Evolutionary conservation across 305 asterid genomes (phyloP).

Genomic region (Plantago coronopus): DNA sequence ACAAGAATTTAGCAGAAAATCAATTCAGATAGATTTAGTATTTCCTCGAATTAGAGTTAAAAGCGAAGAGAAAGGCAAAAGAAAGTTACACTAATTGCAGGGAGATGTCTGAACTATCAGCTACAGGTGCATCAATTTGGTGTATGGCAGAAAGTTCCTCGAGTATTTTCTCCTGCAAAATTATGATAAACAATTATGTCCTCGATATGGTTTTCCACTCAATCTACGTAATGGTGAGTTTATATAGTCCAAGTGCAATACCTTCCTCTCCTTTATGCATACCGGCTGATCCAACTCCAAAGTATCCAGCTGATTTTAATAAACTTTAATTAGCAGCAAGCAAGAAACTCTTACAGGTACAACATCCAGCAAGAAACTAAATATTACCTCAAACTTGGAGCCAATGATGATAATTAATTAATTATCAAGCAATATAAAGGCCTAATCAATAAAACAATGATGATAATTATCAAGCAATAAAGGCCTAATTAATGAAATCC

Average conservation of each 20-base stretch:
- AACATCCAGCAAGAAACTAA: no score
- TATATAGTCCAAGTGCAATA: slow-evolving; percentile 19
- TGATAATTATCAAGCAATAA: no score
- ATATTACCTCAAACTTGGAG: no score
- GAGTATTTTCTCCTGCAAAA: slow-evolving; percentile 51
- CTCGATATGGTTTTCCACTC: background rate
- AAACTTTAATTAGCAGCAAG: no score
- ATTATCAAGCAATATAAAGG: no score
- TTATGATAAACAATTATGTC: slow-evolving; percentile 1
- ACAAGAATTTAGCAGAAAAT: background rate
- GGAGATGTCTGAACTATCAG: slow-evolving; percentile 55
- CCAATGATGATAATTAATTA: no score
- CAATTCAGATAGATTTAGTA: background rate
- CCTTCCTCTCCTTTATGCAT: slow-evolving; percentile 70
- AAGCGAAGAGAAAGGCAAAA: background rate
- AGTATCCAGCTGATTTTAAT: no score
- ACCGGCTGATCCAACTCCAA: no score
- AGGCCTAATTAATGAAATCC: no score
- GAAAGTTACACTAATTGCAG: slow-evolving; percentile 53
- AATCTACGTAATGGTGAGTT: background rate
- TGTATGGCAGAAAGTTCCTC: slow-evolving; percentile 33
- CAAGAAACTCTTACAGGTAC: no score
- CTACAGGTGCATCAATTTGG: slow-evolving; percentile 28
- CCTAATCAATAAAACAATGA: no score
- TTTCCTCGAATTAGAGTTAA: background rate